These are phyloP conservation scores for Apodospora peruviana DNA, from an alignment of 495 filamentous ascomycete species.

Conservation along the genomic window DNA sequence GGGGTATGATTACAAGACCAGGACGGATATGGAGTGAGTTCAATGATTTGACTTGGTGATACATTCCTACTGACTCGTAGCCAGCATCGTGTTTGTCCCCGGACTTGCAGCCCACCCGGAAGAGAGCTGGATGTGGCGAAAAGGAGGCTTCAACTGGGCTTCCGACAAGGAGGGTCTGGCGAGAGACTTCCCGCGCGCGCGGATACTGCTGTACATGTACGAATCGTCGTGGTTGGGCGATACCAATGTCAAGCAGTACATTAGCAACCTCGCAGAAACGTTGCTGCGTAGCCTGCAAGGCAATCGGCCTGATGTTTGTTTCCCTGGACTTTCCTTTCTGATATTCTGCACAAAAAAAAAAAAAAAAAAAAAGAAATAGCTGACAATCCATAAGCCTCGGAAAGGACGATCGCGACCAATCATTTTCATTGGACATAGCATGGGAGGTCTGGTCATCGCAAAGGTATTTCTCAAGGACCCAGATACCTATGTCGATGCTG, in stretches of 20 bases:
- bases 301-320: no score
- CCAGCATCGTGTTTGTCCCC: slow-evolving; percentile 23
- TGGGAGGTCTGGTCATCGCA: slow-evolving; percentile 58
- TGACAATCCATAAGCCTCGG: neutral
- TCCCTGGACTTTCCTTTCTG: no score
- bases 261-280: slow-evolving; percentile 8
- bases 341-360: no score
- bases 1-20: no score
- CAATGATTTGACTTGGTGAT: no score
- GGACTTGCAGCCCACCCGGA: slow-evolving; percentile 18
- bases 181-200: slow-evolving; percentile 10
- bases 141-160: slow-evolving; percentile 24
- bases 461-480: slow-evolving; percentile 13
- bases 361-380: no score
- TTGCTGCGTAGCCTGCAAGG: slow-evolving; percentile 7
- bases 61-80: no score
- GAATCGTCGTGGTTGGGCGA: slow-evolving; percentile 12
- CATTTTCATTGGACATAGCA: slow-evolving; percentile 48
- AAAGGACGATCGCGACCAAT: slow-evolving; percentile 17
- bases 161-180: slow-evolving; percentile 24
- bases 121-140: slow-evolving; percentile 10
- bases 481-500: neutral
- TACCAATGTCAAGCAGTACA: slow-evolving; percentile 5
- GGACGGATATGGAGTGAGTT: no score
- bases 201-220: slow-evolving; percentile 24